These are phyloP conservation scores for Albatrellus ellisii DNA, from an alignment of 768 basidiomycete species.

Conservation along the genomic window DNA sequence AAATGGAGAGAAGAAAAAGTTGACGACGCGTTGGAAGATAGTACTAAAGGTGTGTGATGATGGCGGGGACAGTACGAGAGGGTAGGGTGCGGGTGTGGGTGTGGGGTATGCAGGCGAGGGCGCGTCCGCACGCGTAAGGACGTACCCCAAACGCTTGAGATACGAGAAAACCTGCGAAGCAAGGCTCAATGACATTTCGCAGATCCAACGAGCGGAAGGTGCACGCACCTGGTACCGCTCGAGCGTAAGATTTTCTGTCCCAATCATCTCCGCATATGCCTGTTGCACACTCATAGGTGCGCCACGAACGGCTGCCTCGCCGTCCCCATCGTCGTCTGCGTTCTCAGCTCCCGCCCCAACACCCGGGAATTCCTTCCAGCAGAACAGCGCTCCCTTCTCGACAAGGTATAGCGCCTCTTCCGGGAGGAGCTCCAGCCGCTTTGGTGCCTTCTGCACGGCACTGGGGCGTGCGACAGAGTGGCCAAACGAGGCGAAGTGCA, in stretches of 20 bases:
- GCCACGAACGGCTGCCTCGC: constrained; percentile 29
- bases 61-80: constrained; percentile 8
- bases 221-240: constrained; percentile 76
- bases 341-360: too few relatives aligned
- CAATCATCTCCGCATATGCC: constrained; percentile 78
- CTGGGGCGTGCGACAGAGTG: constrained; percentile 49
- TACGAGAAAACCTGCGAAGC: constrained; percentile 73
- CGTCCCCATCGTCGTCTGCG: constrained; percentile 23
- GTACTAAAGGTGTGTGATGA: constrained; percentile 25
- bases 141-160: constrained; percentile 84
- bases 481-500: constrained; percentile 72
- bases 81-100: constrained; percentile 25
- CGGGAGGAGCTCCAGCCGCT: constrained; percentile 75
- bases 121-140: constrained; percentile 62
- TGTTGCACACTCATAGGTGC: constrained; percentile 87
- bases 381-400: constrained; percentile 80
- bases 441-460: constrained; percentile 33
- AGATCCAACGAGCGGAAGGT: neutral
- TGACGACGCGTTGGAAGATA: too few relatives aligned
- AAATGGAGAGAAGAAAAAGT: constrained; percentile 20
- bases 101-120: constrained; percentile 40
- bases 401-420: constrained; percentile 93
- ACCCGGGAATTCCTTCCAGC: constrained; percentile 45
- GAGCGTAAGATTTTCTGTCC: constrained; percentile 58
- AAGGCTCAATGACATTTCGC: neutral